Base-by-base conservation (phyloP, 2,329 filamentous ascomycete species). In the Cladophialophora immunda region DNA sequence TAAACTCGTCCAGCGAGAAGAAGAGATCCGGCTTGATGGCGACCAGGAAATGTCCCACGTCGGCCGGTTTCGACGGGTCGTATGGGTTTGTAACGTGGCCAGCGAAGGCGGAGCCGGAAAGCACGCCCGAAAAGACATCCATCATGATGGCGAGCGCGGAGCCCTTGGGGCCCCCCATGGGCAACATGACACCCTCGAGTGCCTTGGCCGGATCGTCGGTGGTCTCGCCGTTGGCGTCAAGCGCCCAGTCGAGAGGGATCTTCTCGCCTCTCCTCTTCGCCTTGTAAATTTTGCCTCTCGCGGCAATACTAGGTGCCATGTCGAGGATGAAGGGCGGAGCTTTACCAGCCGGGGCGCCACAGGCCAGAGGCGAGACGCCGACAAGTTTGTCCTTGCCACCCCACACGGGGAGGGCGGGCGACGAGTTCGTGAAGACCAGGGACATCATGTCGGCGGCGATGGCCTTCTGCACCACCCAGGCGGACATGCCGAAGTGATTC, bases 91-190 rank as follows among this genome's bases (percentile, higher is more conserved):
- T 91, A 22, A 95, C 92, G 73, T 91, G 83, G 0, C 92, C 92
- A 0, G 91, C 92, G 77, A 92, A 95, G 0, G 91, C 91, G 30
- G 89, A 90, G 0, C 92, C 92, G 0, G 90, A 92, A 0, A 95
- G 71, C 15, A 82, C 81, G 1, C 92, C 92, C 0, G 91, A 93
- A 75, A 95, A 94, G 1, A 95, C 90, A 75, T 95, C 92, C 92
- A 95, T 95, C 90, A 93, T 94, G 64, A 95, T 86, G 0, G 90
- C 82, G 47, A 95, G 76, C 0, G 86, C 92, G 1, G 89, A 92
- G 0, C 92, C 92, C 77, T 95, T 95, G 0, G 92, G 91, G 0
- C 92, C 92, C 1, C 92, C 92, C 90, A 95, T 93, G 0, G 92
- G 92, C 25, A 94, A 79, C 92, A 95, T 94, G 3, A 93, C 90